phyloP scores from a whole-genome alignment of 2,329 filamentous ascomycete species.

The Apiospora saccharicola region DNA sequence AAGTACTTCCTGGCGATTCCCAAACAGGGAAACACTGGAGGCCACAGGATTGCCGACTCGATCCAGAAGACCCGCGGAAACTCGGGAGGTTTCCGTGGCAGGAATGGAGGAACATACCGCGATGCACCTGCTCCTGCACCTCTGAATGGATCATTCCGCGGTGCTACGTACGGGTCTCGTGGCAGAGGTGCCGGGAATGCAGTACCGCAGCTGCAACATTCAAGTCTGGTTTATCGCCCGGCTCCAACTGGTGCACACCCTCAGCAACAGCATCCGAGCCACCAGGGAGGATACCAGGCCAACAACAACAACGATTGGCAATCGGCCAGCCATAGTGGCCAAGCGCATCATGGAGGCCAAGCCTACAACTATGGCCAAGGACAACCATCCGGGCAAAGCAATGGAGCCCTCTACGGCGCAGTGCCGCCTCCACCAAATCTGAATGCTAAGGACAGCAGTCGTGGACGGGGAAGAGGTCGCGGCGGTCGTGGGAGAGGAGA shows the following conservation, averaged over 20 bases:
- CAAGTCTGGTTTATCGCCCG: slow-evolving; percentile 60
- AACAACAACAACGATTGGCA: slow-evolving; percentile 39
- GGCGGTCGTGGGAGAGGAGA: slow-evolving; percentile 44
- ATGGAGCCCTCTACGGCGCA: slow-evolving; percentile 52
- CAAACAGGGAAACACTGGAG: slow-evolving; percentile 51
- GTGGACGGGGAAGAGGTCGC: slow-evolving; percentile 50
- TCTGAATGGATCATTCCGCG: slow-evolving; percentile 64
- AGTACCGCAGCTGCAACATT: slow-evolving; percentile 56
- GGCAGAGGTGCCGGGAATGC: slow-evolving; percentile 38
- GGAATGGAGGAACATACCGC: slow-evolving; percentile 68
- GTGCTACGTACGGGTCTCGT: slow-evolving; percentile 56
- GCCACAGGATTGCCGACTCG: slow-evolving; percentile 47
- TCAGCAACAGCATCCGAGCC: slow-evolving; percentile 26
- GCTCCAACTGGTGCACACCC: slow-evolving; percentile 34
- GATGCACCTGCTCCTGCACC: slow-evolving; percentile 63
- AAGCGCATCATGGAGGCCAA: slow-evolving; percentile 30
- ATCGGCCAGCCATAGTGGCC: slow-evolving; percentile 37
- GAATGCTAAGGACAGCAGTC: slow-evolving; percentile 48
- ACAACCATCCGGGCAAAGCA: slow-evolving; percentile 52
- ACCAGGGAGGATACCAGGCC: slow-evolving; percentile 36
- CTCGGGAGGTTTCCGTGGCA: slow-evolving; percentile 43
- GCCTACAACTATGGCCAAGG: slow-evolving; percentile 28
- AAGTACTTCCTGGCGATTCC: slow-evolving; percentile 78
- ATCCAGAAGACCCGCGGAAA: slow-evolving; percentile 54
- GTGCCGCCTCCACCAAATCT: slow-evolving; percentile 68